Base-by-base conservation (phyloP, 768 basidiomycete species). In the Boletus vinaceobasis region DNA sequence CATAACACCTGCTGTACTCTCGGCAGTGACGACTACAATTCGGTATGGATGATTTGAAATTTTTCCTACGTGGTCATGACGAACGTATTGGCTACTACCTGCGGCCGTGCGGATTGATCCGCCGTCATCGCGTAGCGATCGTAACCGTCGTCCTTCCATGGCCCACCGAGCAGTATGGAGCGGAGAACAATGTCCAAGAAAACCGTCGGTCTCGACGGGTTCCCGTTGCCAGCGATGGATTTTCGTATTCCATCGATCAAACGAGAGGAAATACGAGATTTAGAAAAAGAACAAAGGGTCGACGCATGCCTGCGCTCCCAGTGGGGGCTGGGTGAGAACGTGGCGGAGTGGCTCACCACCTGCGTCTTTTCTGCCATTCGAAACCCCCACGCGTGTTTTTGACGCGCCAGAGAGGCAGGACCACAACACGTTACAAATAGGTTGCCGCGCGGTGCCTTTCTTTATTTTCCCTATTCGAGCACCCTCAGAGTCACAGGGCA, bases 321-420 rank as follows among this genome's bases (percentile, higher is more conserved):
- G n/a, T 14, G 5, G 29, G 31, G 48, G 43, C 55, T 38, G 48
- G 54, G 65, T 60, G 63, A 59, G 62, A 65, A 56, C 43, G 58
- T 58, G 62, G 58, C 56, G 55, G 56, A 8, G 52, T 38, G 49
- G 26, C 43, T 35, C n/a, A 14, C 14, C 15, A 19, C 37, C 10
- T 67, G 67, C 63, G 67, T 67, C 63, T 61, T 68, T 70, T 68
- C 44, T 60, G 67, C 67, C 68, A 70, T 68, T 70, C 40, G 68
- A 56, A 57, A 36, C 37, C 23, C 27, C 31, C 54, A 48, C 52
- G 60, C 47, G 50, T 29, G 33, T 47, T 19, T 23, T 55, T 59
- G 59, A 54, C 29, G 43, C 48, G 57, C 58, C 47, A 46, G 53
- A 46, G 52, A 14, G 19, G 33, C 48, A 43, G 26, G 50, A 27